Evolutionary conservation across 441 rosid genomes (phyloP).

Genomic region (Rhodomyrtus psidioides): DNA sequence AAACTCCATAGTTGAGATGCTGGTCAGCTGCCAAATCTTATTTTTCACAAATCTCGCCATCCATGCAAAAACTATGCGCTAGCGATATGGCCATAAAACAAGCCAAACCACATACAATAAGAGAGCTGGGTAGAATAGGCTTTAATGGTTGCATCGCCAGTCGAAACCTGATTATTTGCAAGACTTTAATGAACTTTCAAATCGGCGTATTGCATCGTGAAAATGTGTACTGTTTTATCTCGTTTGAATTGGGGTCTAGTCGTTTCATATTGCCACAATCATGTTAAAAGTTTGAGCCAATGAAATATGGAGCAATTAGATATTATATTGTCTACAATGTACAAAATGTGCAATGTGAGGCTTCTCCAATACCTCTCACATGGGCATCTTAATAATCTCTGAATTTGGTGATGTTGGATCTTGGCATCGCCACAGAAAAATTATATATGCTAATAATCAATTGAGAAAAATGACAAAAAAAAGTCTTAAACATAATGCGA

Average conservation of each 20-base stretch:
- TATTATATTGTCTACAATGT: neutral
- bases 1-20: neutral
- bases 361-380: neutral
- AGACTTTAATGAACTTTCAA: too few species aligned
- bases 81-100: neutral
- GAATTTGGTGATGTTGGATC: too few species aligned
- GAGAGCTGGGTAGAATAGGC: neutral
- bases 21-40: neutral
- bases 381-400: neutral
- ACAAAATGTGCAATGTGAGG: too few species aligned
- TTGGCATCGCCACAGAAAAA: too few species aligned
- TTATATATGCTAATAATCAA: too few species aligned
- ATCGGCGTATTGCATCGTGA: neutral
- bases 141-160: neutral
- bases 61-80: neutral
- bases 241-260: neutral
- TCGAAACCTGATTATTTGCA: neutral
- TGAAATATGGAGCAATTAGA: neutral
- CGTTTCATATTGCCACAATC: neutral
- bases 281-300: neutral
- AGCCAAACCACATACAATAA: neutral
- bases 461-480: too few species aligned
- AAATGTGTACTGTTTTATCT: neutral
- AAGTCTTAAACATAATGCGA: too few species aligned
- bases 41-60: neutral